Percentiles rank a stretch among this genome's conserved stretches.
These are phyloP conservation scores for Calcarisporium arbuscula DNA, from an alignment of 2,329 filamentous ascomycete species.

Conservation along the genomic window DNA sequence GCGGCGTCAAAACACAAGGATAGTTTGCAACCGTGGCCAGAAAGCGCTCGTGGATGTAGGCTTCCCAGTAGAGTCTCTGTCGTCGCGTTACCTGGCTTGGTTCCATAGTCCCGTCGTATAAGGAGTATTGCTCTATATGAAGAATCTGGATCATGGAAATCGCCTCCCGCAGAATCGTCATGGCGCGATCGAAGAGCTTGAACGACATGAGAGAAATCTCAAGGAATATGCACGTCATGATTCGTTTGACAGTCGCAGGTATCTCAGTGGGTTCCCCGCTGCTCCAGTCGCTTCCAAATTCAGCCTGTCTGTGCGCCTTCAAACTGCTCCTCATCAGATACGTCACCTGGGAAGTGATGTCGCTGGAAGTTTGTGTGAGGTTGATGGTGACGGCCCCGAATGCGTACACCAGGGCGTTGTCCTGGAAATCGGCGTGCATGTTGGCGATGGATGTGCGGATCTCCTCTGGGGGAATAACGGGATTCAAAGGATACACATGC, in stretches of 20 bases:
- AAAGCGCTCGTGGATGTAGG: constrained; percentile 33
- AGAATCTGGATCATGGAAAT: constrained; percentile 37
- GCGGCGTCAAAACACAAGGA: constrained; percentile 26
- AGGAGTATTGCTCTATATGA: constrained; percentile 33
- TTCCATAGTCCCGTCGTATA: constrained; percentile 10
- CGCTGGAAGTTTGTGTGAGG: constrained; percentile 23
- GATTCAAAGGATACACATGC: constrained; percentile 30
- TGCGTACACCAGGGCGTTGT: constrained; percentile 28
- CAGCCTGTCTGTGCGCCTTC: constrained; percentile 17
- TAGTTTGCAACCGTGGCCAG: constrained; percentile 45
- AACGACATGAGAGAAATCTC: constrained; percentile 45
- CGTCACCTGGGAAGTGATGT: constrained; percentile 22
- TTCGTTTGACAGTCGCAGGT: constrained; percentile 34
- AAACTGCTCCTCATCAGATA: constrained; percentile 18
- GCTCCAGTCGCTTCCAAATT: constrained; percentile 23
- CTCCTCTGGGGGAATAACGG: constrained; percentile 24
- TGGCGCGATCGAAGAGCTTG: constrained; percentile 38
- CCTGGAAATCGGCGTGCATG: constrained; percentile 26
- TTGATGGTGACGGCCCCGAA: constrained; percentile 31
- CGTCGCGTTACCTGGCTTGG: constrained; percentile 12
- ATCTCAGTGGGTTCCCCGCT: constrained; percentile 28
- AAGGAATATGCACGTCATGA: constrained; percentile 44
- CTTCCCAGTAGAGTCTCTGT: constrained; percentile 18
- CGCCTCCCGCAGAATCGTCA: constrained; percentile 42
- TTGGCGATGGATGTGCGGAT: constrained; percentile 22